phyloP scores from a whole-genome alignment of 345 rosid species.

The Bruguiera parviflora region DNA sequence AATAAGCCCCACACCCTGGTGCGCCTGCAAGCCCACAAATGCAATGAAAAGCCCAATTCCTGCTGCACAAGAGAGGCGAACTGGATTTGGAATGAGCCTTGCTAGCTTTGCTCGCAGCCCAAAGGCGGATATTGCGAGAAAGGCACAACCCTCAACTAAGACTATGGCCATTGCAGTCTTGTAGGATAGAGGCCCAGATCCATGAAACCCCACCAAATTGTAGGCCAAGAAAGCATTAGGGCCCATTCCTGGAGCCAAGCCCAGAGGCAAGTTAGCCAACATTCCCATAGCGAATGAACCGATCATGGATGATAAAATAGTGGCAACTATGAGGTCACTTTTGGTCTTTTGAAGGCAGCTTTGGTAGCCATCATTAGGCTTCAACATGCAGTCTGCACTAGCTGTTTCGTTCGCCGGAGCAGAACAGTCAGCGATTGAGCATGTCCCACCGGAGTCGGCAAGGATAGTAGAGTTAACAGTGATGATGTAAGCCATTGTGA shows the following conservation, averaged over 20 bases:
- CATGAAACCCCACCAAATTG: constrained; percentile 76
- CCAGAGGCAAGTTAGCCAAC: constrained; percentile 75
- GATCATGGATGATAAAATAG: constrained; percentile 67
- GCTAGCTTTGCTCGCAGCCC: constrained; percentile 70
- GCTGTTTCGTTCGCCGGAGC: constrained; percentile 37
- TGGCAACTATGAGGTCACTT: constrained; percentile 77
- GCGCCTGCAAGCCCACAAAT: constrained; percentile 70
- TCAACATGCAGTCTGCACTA: constrained; percentile 50
- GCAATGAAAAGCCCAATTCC: constrained; percentile 90
- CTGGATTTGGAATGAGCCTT: constrained; percentile 58
- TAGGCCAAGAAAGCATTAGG: constrained; percentile 76
- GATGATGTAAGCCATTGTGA: constrained; percentile 95
- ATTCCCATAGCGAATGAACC: constrained; percentile 80
- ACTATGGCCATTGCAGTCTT: constrained; percentile 67
- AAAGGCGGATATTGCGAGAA: constrained; percentile 47
- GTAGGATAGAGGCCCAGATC: constrained; percentile 70
- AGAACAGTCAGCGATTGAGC: constrained; percentile 61
- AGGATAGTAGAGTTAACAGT: constrained; percentile 83
- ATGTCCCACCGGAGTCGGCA: constrained; percentile 72
- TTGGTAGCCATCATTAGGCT: constrained; percentile 57
- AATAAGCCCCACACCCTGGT: constrained; percentile 76
- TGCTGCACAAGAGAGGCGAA: constrained; percentile 59
- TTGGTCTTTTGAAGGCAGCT: constrained; percentile 53
- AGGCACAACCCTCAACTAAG: constrained; percentile 59
- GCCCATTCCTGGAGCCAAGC: constrained; percentile 92